Base-by-base conservation (phyloP, 2,329 filamentous ascomycete species). In the Lachnellula cervina region DNA sequence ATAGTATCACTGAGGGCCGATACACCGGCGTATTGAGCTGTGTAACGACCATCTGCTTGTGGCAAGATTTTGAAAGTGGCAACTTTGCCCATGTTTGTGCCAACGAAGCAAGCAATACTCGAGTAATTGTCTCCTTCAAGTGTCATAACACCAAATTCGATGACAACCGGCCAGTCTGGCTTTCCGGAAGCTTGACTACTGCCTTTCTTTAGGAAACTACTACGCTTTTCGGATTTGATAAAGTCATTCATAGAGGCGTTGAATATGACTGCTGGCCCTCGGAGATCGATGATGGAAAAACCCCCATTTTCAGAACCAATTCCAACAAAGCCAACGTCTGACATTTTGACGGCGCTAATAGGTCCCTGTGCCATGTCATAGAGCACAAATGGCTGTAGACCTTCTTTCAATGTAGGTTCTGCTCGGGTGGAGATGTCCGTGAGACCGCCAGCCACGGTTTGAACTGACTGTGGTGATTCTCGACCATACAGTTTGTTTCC, bases 121-220 rank as follows among this genome's bases (percentile, higher is more conserved):
- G 94, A 97, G 70, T 96, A 99, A 61, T 90, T 85, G 68, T 97
- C 93, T n/a, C 87, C 89, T 44, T 97, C 94, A 4, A 97, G 75
- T 3, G 89, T 95, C 84, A 99, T 87, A 47, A 96, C 90, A 52
- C 90, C 90, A 73, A 97, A 99, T 68, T 97, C 90, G 28, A 97
- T 84, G 32, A 77, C 80, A 0, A 90, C 90, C 0, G 90, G 84
- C 81, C 86, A 95, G 66, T 97, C 92, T 3, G 76, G 69, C 51
- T 77, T 76, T 1, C 75, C 69, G 4, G 76, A 23, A 76, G 71
- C 51, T 71, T 75, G 54, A 28, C 77, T 80, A 55, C 77, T 79
- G 13, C 74, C 75, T 71, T 79, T 75, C 66, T 77, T 81, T 58
- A 86, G 77, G 65, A 97, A 87, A 52, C 88, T 90, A 2, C 83